Conservation (phyloP, 768 basidiomycete genomes). For the Gymnopilus junonius region DNA sequence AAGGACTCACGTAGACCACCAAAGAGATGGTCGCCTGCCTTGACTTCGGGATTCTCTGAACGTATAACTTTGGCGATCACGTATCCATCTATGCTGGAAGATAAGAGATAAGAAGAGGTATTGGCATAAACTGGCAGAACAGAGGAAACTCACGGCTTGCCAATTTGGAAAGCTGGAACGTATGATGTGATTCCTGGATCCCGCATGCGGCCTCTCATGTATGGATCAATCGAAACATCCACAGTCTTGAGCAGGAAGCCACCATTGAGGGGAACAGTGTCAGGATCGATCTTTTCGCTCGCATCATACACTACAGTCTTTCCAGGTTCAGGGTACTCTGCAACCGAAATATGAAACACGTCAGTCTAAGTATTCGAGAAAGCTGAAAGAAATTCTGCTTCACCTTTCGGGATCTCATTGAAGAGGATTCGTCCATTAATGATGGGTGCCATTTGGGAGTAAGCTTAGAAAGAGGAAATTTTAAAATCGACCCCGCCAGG, state of each 20-base stretch:
- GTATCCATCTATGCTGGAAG: constrained; percentile 31
- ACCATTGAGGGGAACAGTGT: constrained; percentile 46
- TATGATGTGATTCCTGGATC: constrained; percentile 30
- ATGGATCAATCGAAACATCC: constrained; percentile 47
- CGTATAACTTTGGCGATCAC: constrained; percentile 52
- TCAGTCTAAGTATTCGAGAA: background rate
- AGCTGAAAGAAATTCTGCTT: background rate
- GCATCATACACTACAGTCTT: constrained; percentile 50
- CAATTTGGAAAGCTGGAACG: constrained; percentile 31
- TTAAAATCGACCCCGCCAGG: background rate
- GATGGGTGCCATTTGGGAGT: constrained; percentile 31
- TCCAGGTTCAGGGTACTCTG: constrained; percentile 47
- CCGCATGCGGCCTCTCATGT: constrained; percentile 46
- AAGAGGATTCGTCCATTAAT: constrained; percentile 42
- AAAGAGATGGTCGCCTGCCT: constrained; percentile 45
- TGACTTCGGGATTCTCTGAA: constrained; percentile 38
- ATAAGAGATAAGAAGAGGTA: background rate
- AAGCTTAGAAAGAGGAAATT: background rate
- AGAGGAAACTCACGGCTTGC: constrained; percentile 42
- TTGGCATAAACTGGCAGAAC: too few species aligned
- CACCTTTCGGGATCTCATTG: constrained; percentile 38
- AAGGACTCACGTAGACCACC: constrained; percentile 32
- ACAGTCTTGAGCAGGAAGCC: constrained; percentile 56
- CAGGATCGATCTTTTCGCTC: constrained; percentile 52
- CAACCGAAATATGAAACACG: background rate